phyloP scores from a whole-genome alignment of 345 rosid genomes.

The Euphorbia peplus region DNA sequence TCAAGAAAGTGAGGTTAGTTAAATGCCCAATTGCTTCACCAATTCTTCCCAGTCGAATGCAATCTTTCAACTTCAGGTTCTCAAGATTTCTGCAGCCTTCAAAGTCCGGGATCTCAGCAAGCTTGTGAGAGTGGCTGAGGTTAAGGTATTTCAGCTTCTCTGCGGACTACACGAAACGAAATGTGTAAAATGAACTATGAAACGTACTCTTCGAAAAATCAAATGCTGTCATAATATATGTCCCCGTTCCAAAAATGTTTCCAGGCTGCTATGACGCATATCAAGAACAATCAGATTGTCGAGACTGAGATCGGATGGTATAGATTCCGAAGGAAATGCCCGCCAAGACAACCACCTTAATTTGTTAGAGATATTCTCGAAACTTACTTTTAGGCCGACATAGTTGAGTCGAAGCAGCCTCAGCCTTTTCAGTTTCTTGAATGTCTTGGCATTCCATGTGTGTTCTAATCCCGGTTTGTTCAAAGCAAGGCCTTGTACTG shows the following conservation, averaged over 20 bases:
- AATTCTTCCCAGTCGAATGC: slow-evolving; percentile 12
- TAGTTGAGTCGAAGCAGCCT: slow-evolving; percentile 17
- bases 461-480: not conserved
- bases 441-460: slow-evolving; percentile 6
- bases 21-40: not conserved
- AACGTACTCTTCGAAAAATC: not conserved
- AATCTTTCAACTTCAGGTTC: slow-evolving; percentile 9
- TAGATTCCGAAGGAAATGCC: not conserved
- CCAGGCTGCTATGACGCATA: slow-evolving; percentile 12
- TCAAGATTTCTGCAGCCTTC: slow-evolving; percentile 5
- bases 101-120: slow-evolving; percentile 1
- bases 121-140: slow-evolving; percentile 8
- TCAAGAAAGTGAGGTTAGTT: not conserved
- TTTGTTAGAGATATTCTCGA: slow-evolving; percentile 1
- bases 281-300: slow-evolving; percentile 10
- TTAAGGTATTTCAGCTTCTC: slow-evolving; percentile 18
- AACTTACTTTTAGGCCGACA: not conserved
- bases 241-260: not conserved
- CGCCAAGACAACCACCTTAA: slow-evolving; percentile 24
- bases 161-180: not conserved
- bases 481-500: slow-evolving; percentile 22
- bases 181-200: not conserved
- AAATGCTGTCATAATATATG: not conserved
- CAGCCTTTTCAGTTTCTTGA: slow-evolving; percentile 18
- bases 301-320: slow-evolving; percentile 2